Evolutionary conservation across 179 eudicot genomes (phyloP).

Genomic region (Camellia oleifera): DNA sequence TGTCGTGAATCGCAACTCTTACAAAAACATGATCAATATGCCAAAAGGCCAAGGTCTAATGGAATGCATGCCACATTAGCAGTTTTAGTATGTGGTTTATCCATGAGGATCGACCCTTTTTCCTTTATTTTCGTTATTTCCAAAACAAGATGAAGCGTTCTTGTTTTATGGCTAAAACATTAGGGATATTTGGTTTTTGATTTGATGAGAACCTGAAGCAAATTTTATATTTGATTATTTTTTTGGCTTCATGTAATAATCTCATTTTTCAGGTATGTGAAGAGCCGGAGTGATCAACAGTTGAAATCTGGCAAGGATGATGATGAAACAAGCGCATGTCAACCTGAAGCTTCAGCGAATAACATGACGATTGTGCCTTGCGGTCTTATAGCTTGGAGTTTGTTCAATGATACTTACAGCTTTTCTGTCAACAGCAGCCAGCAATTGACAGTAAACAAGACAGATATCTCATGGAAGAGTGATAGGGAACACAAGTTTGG

Average conservation of each 20-base stretch:
- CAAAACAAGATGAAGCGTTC: not conserved
- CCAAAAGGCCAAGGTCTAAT: not conserved
- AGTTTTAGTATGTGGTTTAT: not conserved
- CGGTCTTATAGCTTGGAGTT: conserved; percentile 98
- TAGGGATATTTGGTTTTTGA: not conserved
- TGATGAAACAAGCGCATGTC: conserved; percentile 41
- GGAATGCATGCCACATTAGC: not conserved
- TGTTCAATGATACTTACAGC: conserved; percentile 88
- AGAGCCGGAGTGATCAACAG: conserved; percentile 90
- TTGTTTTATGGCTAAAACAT: not conserved
- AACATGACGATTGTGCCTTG: conserved; percentile 77
- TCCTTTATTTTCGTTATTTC: not conserved
- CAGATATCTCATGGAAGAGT: conserved; percentile 86
- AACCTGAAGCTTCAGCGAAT: conserved; percentile 56
- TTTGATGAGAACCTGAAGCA: not conserved
- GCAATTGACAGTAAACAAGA: conserved; percentile 56
- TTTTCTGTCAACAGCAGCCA: conserved; percentile 44
- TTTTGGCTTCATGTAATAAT: conserved; percentile 6
- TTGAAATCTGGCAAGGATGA: conserved; percentile 41
- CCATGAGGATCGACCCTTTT: not conserved
- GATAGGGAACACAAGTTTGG: conserved; percentile 93
- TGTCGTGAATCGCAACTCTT: no score
- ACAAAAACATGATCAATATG: not conserved
- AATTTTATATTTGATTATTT: not conserved
- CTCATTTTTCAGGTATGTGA: conserved; percentile 63